Percentiles rank a stretch among this genome's conserved stretches.
phyloP scores from a whole-genome alignment of 108 stramenopile genomes.

The Skeletonema tropicum region DNA sequence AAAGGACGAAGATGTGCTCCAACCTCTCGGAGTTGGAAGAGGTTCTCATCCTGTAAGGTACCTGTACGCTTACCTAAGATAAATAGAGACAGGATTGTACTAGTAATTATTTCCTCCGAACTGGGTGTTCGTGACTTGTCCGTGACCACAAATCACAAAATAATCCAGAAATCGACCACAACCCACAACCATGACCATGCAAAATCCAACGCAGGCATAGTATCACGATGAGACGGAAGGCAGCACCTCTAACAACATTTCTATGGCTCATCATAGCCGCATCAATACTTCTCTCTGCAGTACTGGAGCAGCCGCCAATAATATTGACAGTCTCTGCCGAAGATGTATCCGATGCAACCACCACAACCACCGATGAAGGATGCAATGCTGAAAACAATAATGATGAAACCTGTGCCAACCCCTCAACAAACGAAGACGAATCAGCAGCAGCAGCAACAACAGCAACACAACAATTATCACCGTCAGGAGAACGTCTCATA shows the following conservation, averaged over 20 bases:
- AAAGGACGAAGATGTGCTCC: too few species aligned
- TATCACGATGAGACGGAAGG: not conserved
- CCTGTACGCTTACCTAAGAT: too few species aligned
- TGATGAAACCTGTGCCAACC: not conserved
- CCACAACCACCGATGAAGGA: not conserved
- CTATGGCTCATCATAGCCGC: not conserved
- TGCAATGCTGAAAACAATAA: not conserved
- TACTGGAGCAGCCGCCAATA: not conserved
- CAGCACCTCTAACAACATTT: not conserved
- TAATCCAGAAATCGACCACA: too few species aligned
- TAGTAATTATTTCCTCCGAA: too few species aligned
- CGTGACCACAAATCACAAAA: too few species aligned
- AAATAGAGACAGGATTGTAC: too few species aligned
- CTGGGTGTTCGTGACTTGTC: too few species aligned
- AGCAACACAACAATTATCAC: not conserved
- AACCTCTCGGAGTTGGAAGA: too few species aligned
- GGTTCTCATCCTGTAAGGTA: too few species aligned
- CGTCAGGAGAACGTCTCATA: conserved; percentile 17
- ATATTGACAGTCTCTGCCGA: not conserved
- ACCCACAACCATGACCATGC: too few species aligned
- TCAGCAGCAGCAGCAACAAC: not conserved
- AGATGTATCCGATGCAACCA: not conserved
- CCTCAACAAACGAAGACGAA: not conserved
- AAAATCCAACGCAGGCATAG: not conserved
- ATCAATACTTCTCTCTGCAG: not conserved